Evolutionary conservation across 805 yeast species (phyloP).

Genomic region (Lachancea nothofagi): DNA sequence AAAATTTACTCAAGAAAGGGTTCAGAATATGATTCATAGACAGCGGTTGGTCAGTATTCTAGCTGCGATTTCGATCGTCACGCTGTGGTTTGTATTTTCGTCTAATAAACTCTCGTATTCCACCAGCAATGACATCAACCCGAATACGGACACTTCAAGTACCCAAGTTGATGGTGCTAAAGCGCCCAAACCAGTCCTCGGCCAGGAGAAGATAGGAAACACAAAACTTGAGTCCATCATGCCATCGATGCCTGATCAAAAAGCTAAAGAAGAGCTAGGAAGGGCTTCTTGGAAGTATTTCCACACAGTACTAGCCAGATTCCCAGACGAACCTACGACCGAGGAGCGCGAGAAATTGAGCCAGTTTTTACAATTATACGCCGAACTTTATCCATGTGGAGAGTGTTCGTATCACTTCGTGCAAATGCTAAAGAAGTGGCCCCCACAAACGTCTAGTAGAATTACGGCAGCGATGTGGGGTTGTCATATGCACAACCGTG

Average conservation of each 20-base stretch:
- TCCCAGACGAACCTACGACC: constrained; percentile 72
- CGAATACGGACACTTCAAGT: constrained; percentile 9
- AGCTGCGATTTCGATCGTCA: constrained; percentile 17
- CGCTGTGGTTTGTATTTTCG: constrained; percentile 25
- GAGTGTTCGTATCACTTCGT: constrained; percentile 94
- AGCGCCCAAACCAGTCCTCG: too few relatives aligned
- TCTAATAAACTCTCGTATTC: constrained; percentile 22
- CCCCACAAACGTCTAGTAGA: constrained; percentile 78
- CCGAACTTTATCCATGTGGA: constrained; percentile 94
- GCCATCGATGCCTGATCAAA: constrained; percentile 89
- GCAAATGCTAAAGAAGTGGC: constrained; percentile 58
- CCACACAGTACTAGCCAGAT: constrained; percentile 88
- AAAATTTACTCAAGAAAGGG: too few relatives aligned
- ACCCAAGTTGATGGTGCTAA: too few relatives aligned
- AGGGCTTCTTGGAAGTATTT: constrained; percentile 87
- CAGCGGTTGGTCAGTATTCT: constrained; percentile 13
- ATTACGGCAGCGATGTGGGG: constrained; percentile 93
- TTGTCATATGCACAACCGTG: constrained; percentile 84
- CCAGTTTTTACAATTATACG: constrained; percentile 66
- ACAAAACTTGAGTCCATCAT: constrained; percentile 50
- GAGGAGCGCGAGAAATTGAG: constrained; percentile 59
- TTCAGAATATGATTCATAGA: constrained; percentile 8
- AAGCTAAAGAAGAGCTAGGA: constrained; percentile 68
- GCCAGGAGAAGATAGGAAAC: neutral
- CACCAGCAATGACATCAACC: constrained; percentile 13